Percentiles rank a stretch among this genome's conserved stretches.
Evolutionary conservation across 345 rosid species (phyloP).

Genomic region (Moricandia arvensis): DNA sequence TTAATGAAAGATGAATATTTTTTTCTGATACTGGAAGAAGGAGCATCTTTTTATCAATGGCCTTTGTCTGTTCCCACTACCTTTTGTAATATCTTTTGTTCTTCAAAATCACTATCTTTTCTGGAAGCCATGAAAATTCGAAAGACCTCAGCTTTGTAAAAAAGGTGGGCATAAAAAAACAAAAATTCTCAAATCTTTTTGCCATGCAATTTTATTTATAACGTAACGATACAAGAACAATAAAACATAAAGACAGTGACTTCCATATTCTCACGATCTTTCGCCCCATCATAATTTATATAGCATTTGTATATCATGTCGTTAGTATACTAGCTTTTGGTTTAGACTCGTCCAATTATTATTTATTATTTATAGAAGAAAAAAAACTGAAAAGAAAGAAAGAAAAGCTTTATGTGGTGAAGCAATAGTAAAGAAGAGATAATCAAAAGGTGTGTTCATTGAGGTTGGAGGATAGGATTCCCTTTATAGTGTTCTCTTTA

Average conservation of each 20-base stretch:
- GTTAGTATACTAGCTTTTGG: not conserved
- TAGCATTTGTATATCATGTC: not conserved
- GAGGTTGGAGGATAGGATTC: conserved; percentile 41
- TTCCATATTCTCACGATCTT: not conserved
- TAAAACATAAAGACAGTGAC: not conserved
- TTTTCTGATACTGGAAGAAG: conserved; percentile 18
- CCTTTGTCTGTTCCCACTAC: conserved; percentile 30
- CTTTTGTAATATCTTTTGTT: conserved; percentile 25
- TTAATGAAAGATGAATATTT: not conserved
- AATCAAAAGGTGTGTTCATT: conserved; percentile 31
- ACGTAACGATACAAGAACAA: not conserved
- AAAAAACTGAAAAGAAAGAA: not conserved
- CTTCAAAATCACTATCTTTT: conserved; percentile 12
- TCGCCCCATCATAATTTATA: not conserved
- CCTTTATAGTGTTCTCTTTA: conserved; percentile 36
- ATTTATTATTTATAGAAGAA: not conserved
- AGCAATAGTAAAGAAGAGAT: not conserved
- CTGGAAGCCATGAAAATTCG: conserved; percentile 12
- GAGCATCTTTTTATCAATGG: conserved; percentile 19
- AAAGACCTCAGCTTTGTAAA: conserved; percentile 14
- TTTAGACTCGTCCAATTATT: not conserved
- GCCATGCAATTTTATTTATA: conserved; percentile 19
- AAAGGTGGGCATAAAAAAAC: conserved; percentile 14
- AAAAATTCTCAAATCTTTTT: conserved; percentile 2
- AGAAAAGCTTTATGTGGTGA: conserved; percentile 6